Conservation (phyloP, 345 rosid species). For the Gossypium stocksii region DNA sequence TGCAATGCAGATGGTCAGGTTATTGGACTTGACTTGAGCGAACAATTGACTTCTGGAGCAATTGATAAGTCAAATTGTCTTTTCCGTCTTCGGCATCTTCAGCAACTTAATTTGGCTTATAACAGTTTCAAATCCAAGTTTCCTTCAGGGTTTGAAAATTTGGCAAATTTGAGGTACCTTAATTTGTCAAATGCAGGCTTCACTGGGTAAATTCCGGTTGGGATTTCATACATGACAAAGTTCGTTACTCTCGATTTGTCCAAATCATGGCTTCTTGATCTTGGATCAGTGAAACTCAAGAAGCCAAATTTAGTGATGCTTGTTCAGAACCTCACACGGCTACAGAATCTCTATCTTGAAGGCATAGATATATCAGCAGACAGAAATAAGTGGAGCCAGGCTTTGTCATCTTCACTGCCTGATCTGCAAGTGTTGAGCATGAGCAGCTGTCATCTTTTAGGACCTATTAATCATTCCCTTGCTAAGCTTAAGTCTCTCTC, state of each 20-base stretch:
- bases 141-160: slow-evolving; percentile 29
- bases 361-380: slow-evolving; percentile 30
- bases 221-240: slow-evolving; percentile 30
- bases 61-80: slow-evolving; percentile 30
- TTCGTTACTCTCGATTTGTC: slow-evolving; percentile 49
- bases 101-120: slow-evolving; percentile 35
- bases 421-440: slow-evolving; percentile 38
- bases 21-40: slow-evolving; percentile 36
- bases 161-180: slow-evolving; percentile 26
- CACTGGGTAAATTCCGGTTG: slow-evolving; percentile 31
- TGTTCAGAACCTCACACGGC: slow-evolving; percentile 19
- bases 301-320: slow-evolving; percentile 29
- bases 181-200: slow-evolving; percentile 34
- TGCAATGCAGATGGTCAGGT: slow-evolving; percentile 38
- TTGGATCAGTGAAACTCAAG: slow-evolving; percentile 16
- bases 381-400: slow-evolving; percentile 28
- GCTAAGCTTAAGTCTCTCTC: slow-evolving; percentile 21
- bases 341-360: slow-evolving; percentile 30
- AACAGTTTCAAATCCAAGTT: slow-evolving; percentile 29
- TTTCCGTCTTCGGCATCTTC: slow-evolving; percentile 35
- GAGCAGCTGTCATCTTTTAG: slow-evolving; percentile 33
- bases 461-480: slow-evolving; percentile 25
- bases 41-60: slow-evolving; percentile 27
- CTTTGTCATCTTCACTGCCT: slow-evolving; percentile 23
- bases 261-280: not conserved